These are phyloP conservation scores for Rhinocladiella mackenziei DNA, from an alignment of 2,329 filamentous ascomycete genomes.

Conservation along the genomic window DNA sequence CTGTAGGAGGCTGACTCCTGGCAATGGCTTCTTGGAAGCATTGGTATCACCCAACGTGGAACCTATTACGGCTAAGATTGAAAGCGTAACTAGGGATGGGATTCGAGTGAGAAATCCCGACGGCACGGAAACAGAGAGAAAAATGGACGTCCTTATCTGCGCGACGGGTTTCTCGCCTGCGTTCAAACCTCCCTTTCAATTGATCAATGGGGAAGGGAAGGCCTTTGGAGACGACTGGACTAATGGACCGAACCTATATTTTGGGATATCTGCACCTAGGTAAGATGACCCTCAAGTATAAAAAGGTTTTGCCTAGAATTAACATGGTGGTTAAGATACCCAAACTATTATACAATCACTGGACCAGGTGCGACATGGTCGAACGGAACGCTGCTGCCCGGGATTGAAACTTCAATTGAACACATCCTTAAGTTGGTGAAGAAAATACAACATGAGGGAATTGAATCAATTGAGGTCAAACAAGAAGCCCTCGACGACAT, in stretches of 20 bases:
- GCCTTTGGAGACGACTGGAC: conserved; percentile 7
- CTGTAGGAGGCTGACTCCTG: conserved; percentile 28
- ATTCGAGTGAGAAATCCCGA: conserved; percentile 33
- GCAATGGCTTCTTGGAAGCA: conserved; percentile 29
- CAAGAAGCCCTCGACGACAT: conserved; percentile 21
- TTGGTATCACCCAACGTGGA: conserved; percentile 28
- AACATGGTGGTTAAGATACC: no score
- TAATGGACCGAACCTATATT: conserved; percentile 10
- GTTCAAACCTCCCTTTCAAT: conserved; percentile 32
- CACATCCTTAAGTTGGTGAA: conserved; percentile 35
- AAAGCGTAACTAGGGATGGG: conserved; percentile 21
- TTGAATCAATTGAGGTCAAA: conserved; percentile 32
- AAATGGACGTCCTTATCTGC: conserved; percentile 36
- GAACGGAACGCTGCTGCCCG: background rate
- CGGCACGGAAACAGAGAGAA: conserved; percentile 33
- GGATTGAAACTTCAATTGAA: conserved; percentile 34
- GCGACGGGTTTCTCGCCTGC: conserved; percentile 38
- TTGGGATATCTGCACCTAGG: conserved; percentile 11
- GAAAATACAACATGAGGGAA: conserved; percentile 40
- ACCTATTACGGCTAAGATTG: conserved; percentile 23
- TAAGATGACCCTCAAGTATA: conserved; percentile 3
- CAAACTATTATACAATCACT: conserved; percentile 35
- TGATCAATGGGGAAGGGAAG: conserved; percentile 8
- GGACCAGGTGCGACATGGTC: conserved; percentile 21
- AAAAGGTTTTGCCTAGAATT: background rate